Evolutionary conservation across 345 rosid genomes (phyloP).

Genomic region (Ceriops tagal): DNA sequence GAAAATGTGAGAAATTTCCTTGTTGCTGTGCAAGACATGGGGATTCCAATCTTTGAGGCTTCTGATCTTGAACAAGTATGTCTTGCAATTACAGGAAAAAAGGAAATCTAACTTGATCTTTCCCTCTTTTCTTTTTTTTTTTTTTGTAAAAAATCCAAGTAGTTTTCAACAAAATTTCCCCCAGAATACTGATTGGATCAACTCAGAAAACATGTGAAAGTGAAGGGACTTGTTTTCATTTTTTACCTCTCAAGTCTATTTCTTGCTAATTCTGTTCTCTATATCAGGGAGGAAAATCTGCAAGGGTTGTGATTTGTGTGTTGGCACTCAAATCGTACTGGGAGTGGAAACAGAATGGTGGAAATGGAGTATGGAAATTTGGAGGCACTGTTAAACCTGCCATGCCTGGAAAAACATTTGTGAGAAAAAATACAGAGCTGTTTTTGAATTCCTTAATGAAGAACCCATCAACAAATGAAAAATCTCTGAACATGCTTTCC

Average conservation of each 20-base stretch:
- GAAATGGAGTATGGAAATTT: constrained; percentile 76
- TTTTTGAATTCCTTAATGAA: constrained; percentile 62
- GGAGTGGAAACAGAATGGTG: constrained; percentile 80
- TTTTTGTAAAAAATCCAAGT: too few relatives aligned
- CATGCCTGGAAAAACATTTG: constrained; percentile 45
- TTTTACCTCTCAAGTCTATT: too few relatives aligned
- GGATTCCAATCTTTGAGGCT: constrained; percentile 78
- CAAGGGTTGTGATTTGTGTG: constrained; percentile 71
- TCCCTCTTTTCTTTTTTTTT: too few relatives aligned
- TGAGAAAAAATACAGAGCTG: constrained; percentile 70
- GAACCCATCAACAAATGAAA: constrained; percentile 51
- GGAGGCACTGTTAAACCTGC: constrained; percentile 65
- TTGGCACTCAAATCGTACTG: constrained; percentile 74
- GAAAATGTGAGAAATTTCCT: constrained; percentile 88
- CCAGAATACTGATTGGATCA: background rate
- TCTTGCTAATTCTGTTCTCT: background rate
- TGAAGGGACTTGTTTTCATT: too few relatives aligned
- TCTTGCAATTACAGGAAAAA: background rate
- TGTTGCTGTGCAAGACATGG: constrained; percentile 65
- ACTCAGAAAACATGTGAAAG: too few relatives aligned
- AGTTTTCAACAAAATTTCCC: background rate
- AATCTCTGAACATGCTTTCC: constrained; percentile 26
- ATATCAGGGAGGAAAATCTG: constrained; percentile 75
- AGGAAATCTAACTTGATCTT: too few relatives aligned
- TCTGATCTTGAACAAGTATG: constrained; percentile 89